phyloP scores from a whole-genome alignment of 129 eudicot species.

The Cynara cardunculus region DNA sequence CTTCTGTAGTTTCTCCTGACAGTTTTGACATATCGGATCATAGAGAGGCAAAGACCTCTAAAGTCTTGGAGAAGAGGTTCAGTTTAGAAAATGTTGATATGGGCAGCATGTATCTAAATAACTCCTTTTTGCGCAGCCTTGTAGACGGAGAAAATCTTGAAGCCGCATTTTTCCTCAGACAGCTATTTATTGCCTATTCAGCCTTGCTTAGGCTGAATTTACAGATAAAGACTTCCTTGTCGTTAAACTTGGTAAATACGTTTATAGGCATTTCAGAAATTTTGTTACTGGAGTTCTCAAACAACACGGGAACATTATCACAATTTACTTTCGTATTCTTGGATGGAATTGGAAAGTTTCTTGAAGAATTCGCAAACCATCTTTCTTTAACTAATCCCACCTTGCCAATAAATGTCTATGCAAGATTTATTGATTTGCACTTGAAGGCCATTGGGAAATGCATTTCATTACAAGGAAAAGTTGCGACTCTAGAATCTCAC shows the following conservation, averaged over 20 bases:
- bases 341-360: constrained; percentile 68
- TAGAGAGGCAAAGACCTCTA: background rate
- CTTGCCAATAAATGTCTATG: constrained; percentile 41
- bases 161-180: constrained; percentile 54
- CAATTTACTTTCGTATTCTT: constrained; percentile 45
- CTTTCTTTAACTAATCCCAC: constrained; percentile 35
- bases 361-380: constrained; percentile 70
- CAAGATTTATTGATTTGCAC: constrained; percentile 58
- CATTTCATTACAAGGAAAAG: constrained; percentile 74
- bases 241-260: constrained; percentile 38
- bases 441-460: constrained; percentile 80
- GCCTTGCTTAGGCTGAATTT: constrained; percentile 53
- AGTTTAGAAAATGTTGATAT: constrained; percentile 24
- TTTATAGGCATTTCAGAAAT: constrained; percentile 43
- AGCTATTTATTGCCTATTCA: constrained; percentile 64
- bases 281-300: constrained; percentile 52
- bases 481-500: constrained; percentile 71
- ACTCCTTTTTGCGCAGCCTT: constrained; percentile 33
- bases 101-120: constrained; percentile 21
- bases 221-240: constrained; percentile 38
- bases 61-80: constrained; percentile 19
- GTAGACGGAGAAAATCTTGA: constrained; percentile 64
- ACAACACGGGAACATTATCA: constrained; percentile 30
- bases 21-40: background rate
- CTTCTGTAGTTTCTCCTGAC: background rate